Base-by-base conservation (phyloP, 352 stramenopile genomes). In the Albugo candida region DNA sequence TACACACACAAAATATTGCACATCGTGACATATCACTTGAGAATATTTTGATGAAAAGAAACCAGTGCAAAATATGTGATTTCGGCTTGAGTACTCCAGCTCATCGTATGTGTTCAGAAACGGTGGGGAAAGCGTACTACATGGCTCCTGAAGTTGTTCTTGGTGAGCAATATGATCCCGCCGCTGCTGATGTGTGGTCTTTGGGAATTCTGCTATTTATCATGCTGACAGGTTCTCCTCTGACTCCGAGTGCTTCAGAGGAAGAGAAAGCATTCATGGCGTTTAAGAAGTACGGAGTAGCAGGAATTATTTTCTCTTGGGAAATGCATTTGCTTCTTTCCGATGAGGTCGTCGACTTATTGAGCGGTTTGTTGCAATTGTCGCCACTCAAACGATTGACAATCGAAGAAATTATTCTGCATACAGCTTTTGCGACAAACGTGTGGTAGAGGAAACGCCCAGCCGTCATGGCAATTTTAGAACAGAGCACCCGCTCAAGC, bases 21-120 rank as follows among this genome's bases (percentile, higher is more conserved):
- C 74, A 86, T 43, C 53, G 74, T 16, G 75, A 86, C 43, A 47
- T 86, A 34, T 65, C 70, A 19, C 63, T 86, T 2, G 71, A 86
- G 52, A 86, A 86, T 46, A 55, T 86, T n/a, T 80, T 80, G 19
- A 64, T 81, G 18, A 81, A 68, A 11, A 59, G 55, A 20, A 52
- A 65, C 0, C 70, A 73, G 40, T 46, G 73, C 39, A 86, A 86
- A 50, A 63, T 86, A 14, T 67, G 69, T 0, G 74, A 86, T 45
- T 59, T 59, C 51, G 53, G 53, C 2, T 20, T 59, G 2, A 45
- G 41, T 2, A 52, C 40, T 11, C 14, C 19, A 5, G 17, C 50
- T 44, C 14, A 54, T 20, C n/a, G 27, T 11, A 42, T 35, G 13
- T 37, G 35, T 11, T 34, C 14, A n/a, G 27, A 49, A 2, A 53